These are phyloP conservation scores for Magnusiomyces starmeri DNA, from an alignment of 1,139 yeast genomes.

Conservation along the genomic window DNA sequence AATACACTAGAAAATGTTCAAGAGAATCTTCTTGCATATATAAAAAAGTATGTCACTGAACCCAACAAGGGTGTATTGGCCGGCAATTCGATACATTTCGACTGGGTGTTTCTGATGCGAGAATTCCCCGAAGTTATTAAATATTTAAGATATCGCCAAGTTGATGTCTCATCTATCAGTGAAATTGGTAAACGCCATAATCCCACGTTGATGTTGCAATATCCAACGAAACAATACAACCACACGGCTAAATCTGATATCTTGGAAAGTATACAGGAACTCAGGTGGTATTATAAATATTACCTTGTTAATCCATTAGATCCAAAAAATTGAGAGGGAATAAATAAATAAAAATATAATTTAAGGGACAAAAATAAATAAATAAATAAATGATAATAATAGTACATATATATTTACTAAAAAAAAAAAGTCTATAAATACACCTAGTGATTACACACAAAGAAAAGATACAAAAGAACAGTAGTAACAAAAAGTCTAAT, in stretches of 20 bases:
- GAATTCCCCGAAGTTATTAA: conserved; percentile 66
- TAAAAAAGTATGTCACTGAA: conserved; percentile 48
- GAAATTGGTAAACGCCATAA: conserved; percentile 78
- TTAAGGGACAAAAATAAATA: background rate
- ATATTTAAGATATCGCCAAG: conserved; percentile 70
- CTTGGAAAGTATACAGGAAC: conserved; percentile 76
- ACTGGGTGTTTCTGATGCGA: conserved; percentile 70
- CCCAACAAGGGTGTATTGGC: conserved; percentile 61
- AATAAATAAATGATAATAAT: too few relatives aligned
- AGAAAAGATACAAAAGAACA: too few relatives aligned
- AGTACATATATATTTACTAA: background rate
- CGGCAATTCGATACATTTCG: conserved; percentile 92
- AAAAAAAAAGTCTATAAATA: background rate
- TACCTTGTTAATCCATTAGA: too few relatives aligned
- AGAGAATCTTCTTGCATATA: conserved; percentile 52
- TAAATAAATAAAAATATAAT: too few relatives aligned
- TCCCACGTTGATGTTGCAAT: conserved; percentile 46
- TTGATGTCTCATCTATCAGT: conserved; percentile 80
- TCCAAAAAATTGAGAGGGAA: too few relatives aligned
- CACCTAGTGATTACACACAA: background rate
- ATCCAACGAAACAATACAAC: conserved; percentile 56
- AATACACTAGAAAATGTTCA: conserved; percentile 57
- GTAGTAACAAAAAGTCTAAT: too few relatives aligned
- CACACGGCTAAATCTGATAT: conserved; percentile 92
- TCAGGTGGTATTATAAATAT: conserved; percentile 66